Conservation (phyloP, 2,329 filamentous ascomycete species). For the Periconia macrospinosa region DNA sequence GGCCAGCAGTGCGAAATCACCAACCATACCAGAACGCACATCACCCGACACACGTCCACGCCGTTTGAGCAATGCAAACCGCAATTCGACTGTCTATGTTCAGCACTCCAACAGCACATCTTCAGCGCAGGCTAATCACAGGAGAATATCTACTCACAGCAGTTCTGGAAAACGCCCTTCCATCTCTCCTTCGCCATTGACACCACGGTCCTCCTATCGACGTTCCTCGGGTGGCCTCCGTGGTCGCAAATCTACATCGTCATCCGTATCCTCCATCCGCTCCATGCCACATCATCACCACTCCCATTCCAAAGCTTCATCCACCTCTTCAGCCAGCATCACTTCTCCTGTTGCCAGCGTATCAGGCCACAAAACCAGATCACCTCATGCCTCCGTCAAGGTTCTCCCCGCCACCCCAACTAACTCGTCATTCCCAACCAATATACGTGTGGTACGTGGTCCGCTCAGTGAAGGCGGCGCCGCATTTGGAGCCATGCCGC, state of each 20-base stretch:
- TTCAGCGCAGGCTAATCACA: conserved; percentile 44
- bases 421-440: conserved; percentile 71
- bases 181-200: conserved; percentile 82
- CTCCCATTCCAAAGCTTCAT: conserved; percentile 91
- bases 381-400: conserved; percentile 86
- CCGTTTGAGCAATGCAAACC: conserved; percentile 39
- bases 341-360: conserved; percentile 47
- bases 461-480: conserved; percentile 47
- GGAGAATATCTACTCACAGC: conserved; percentile 49
- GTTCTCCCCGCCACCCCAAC: conserved; percentile 91
- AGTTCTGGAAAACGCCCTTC: conserved; percentile 64
- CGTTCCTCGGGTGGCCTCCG: conserved; percentile 81
- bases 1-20: conserved; percentile 37
- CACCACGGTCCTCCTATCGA: conserved; percentile 82
- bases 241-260: conserved; percentile 93
- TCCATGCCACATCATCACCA: conserved; percentile 77
- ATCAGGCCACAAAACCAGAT: conserved; percentile 65
- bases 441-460: conserved; percentile 78
- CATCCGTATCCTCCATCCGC: conserved; percentile 88
- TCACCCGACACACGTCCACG: conserved; percentile 32
- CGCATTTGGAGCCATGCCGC: conserved; percentile 57
- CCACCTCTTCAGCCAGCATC: conserved; percentile 77
- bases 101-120: conserved; percentile 41
- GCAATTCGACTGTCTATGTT: conserved; percentile 36
- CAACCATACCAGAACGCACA: conserved; percentile 31